Evolutionary conservation across 495 filamentous ascomycete genomes (phyloP).

Genomic region (Achaetomiella virescens): DNA sequence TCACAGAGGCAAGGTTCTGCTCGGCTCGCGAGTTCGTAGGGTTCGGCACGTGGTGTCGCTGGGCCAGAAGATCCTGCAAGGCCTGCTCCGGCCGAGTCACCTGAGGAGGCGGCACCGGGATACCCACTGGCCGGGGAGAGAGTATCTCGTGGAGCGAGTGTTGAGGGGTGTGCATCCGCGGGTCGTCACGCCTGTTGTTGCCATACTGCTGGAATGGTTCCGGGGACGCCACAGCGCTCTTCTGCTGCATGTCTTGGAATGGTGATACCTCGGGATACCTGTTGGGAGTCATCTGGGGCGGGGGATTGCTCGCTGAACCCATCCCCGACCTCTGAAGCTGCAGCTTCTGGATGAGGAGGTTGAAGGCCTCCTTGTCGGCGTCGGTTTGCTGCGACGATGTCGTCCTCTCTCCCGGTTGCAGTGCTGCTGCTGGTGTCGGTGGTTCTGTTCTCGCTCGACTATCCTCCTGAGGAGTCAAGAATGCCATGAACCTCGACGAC

Average conservation of each 20-base stretch:
- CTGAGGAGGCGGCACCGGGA: conserved; percentile 31
- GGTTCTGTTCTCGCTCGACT: conserved; percentile 53
- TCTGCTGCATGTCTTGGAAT: conserved; percentile 22
- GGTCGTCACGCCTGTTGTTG: conserved; percentile 36
- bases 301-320: conserved; percentile 13
- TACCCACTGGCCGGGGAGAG: conserved; percentile 34
- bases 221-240: conserved; percentile 34
- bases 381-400: conserved; percentile 39
- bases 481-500: conserved; percentile 75
- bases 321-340: conserved; percentile 53
- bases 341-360: conserved; percentile 80
- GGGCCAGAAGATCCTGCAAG: conserved; percentile 47
- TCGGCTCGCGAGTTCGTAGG: conserved; percentile 32
- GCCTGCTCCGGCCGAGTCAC: conserved; percentile 45
- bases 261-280: conserved; percentile 30
- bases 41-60: conserved; percentile 40
- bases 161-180: conserved; percentile 22
- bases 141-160: conserved; percentile 39
- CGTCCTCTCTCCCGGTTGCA: conserved; percentile 5
- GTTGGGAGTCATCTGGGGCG: conserved; percentile 12
- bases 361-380: conserved; percentile 86
- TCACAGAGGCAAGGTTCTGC: conserved; percentile 35
- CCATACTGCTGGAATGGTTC: conserved; percentile 40
- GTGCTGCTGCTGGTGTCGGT: conserved; percentile 29
- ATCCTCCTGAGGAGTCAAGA: conserved; percentile 64